A percentile compares a stretch with the other conserved stretches of the same genome.
Evolutionary conservation across 148 eudicot species (phyloP).

Genomic region (Nyssa sinensis): DNA sequence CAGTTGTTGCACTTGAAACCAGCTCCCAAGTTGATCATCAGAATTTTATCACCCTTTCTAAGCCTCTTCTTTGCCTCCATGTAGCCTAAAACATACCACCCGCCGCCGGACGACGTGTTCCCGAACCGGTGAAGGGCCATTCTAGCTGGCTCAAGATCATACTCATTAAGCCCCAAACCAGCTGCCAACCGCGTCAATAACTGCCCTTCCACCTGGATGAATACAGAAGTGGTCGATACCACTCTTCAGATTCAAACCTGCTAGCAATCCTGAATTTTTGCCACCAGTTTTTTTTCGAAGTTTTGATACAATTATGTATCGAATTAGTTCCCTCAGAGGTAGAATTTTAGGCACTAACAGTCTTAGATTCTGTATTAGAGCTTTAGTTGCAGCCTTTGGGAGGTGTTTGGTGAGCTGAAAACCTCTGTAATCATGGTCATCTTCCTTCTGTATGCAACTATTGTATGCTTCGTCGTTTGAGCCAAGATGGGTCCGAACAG

Average conservation of each 20-base stretch:
- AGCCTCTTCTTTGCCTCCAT: conserved; percentile 15
- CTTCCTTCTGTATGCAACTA: conserved; percentile 10
- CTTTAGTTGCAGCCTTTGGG: neutral
- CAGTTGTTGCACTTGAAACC: conserved; percentile 21
- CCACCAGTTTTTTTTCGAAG: neutral
- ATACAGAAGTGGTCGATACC: conserved; percentile 15
- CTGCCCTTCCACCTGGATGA: conserved; percentile 16
- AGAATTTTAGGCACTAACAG: neutral
- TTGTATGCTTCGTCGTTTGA: conserved; percentile 9
- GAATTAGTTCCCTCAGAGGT: conserved; percentile 5
- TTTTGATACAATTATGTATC: neutral
- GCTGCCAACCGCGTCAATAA: conserved; percentile 8
- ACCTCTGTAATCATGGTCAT: neutral
- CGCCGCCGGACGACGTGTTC: conserved; percentile 12
- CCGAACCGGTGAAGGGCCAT: conserved; percentile 16
- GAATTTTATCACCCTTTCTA: neutral
- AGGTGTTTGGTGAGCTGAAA: conserved; percentile 6
- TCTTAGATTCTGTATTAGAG: neutral
- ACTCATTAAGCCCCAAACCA: conserved; percentile 8
- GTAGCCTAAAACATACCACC: conserved; percentile 12
- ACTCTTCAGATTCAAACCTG: neutral
- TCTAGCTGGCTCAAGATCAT: conserved; percentile 15
- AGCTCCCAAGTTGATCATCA: conserved; percentile 21
- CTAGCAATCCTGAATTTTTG: neutral
- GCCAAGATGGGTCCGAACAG: conserved; percentile 18